These are phyloP conservation scores for Daldinia eschscholtzii DNA, from an alignment of 2,329 filamentous ascomycete species.

Conservation along the genomic window DNA sequence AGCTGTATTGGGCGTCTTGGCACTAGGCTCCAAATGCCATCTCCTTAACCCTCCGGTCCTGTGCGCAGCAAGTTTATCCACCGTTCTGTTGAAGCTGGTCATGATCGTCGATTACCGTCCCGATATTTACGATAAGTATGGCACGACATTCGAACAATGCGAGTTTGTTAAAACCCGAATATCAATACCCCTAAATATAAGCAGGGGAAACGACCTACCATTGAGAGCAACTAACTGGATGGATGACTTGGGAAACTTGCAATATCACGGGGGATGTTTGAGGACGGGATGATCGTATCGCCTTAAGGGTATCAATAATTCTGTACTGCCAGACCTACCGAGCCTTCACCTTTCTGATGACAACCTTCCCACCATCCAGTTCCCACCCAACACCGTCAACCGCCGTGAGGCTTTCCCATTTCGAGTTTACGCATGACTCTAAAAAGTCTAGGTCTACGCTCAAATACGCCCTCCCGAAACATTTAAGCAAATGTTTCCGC, in stretches of 20 bases:
- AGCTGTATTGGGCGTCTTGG: neutral
- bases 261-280: constrained; percentile 6
- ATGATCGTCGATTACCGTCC: neutral
- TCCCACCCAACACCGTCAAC: constrained; percentile 88
- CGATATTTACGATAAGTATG: neutral
- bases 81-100: neutral
- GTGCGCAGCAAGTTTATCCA: neutral
- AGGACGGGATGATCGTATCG: constrained; percentile 28
- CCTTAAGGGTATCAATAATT: constrained; percentile 48
- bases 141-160: neutral
- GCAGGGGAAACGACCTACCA: neutral
- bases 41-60: no score
- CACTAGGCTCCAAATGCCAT: neutral
- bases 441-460: constrained; percentile 76
- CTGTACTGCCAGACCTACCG: constrained; percentile 46
- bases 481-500: constrained; percentile 83
- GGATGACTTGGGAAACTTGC: neutral
- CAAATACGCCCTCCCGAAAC: constrained; percentile 85
- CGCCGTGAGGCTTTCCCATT: constrained; percentile 78
- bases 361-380: constrained; percentile 76
- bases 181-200: neutral
- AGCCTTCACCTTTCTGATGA: constrained; percentile 74
- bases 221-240: neutral
- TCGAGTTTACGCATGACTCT: constrained; percentile 74
- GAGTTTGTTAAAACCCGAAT: neutral